phyloP scores from a whole-genome alignment of 179 eudicot genomes.

The Camellia oleifera region DNA sequence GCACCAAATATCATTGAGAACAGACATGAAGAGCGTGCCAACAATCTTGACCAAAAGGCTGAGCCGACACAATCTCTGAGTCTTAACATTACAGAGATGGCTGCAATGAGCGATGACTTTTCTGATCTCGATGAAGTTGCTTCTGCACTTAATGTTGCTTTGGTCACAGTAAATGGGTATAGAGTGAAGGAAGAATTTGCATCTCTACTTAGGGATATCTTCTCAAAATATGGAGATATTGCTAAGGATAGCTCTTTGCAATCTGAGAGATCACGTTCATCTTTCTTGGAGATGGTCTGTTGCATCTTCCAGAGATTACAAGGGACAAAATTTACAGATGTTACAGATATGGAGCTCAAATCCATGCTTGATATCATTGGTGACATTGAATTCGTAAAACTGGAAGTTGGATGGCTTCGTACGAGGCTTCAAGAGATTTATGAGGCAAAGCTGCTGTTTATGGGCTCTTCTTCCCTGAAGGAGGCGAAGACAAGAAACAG shows the following conservation, averaged over 20 bases:
- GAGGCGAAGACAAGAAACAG: too few species aligned
- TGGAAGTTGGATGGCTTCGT: conserved; percentile 18
- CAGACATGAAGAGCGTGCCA: neutral
- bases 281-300: conserved; percentile 10
- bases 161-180: conserved; percentile 18
- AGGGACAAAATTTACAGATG: neutral
- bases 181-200: conserved; percentile 21
- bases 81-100: conserved; percentile 17
- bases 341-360: conserved; percentile 9
- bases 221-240: conserved; percentile 16
- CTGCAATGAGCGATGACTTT: conserved; percentile 1
- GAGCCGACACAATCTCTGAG: neutral
- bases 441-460: neutral
- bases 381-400: neutral
- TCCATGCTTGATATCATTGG: conserved; percentile 5
- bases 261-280: neutral
- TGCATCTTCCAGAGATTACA: conserved; percentile 8
- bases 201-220: conserved; percentile 2
- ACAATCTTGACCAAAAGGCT: neutral
- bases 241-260: conserved; percentile 2
- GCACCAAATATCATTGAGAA: neutral
- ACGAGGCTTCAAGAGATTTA: conserved; percentile 16
- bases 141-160: neutral
- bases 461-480: too few species aligned
- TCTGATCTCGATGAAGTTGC: conserved; percentile 3